Evolutionary conservation across 805 yeast genomes (phyloP), one percentile per base, ranked within the genome.

Genomic region (Blastobotrys mokoenaii): DNA sequence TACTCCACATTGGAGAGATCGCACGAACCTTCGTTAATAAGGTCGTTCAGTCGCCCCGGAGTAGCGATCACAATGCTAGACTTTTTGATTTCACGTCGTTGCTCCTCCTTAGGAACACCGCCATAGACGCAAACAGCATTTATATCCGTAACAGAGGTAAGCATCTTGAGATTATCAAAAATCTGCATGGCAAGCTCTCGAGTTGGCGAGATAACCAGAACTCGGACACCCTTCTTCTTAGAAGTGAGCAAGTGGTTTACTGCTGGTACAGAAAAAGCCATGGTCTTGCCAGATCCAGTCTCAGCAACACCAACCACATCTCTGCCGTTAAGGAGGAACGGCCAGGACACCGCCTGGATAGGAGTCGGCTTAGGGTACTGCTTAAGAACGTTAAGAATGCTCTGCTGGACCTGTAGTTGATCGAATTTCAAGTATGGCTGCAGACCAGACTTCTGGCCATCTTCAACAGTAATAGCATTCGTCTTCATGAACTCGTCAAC

Each of bases 261-360:
- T n/a, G 97, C 96, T 40, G 99, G 98, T 29, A 93, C 93, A 62
- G 96, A 96, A 63, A 90, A 93, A 0, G 96, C 97, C 67, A 90
- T 82, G 0, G 98, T 90, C 66, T 90, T 90, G 60, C 98, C 98
- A 0, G 96, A 86, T 33, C 98, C 98, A 2, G 98, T 90, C 68
- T 90, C 97, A 11, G 98, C 98, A 52, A 90, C 96, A 64, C 97
- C 98, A 53, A 90, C 77, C 20, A 89, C 95, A 62, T 90, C 98
- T 47, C 81, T 74, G 14, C 84, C 83, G 16, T 76, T 67, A 42
- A 88, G 67, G 44, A 90, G 67, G 60, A 78, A 87, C 52, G 98
- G 97, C 97, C 97, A 93, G 7, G 97, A 76, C 38, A 79, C 86
- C 29, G 96, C 76, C 70, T 90, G 98, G 56, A 90, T 90, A 32